A percentile compares a stretch with the other conserved stretches of the same genome.
phyloP scores from a whole-genome alignment of 169 alveolate genomes.

The Hepatocystis sp. region DNA sequence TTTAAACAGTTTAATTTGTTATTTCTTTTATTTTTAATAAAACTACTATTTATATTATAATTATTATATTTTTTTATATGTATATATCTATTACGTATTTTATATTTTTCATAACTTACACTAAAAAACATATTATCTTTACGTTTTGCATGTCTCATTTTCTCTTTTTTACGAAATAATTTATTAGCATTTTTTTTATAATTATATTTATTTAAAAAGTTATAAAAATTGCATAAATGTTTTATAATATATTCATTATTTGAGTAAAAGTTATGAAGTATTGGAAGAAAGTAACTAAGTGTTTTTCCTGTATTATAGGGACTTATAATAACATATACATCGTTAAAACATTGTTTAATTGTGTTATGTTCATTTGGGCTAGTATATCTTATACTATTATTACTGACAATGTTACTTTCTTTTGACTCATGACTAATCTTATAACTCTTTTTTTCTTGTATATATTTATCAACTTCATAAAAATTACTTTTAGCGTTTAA shows the following conservation, averaged over 20 bases:
- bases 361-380: neutral
- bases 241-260: conserved; percentile 53
- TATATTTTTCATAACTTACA: conserved; percentile 62
- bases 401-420: neutral
- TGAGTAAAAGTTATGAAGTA: conserved; percentile 41
- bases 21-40: conserved; percentile 49
- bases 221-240: conserved; percentile 44
- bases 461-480: conserved; percentile 43
- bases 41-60: conserved; percentile 43
- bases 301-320: conserved; percentile 75
- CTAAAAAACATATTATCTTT: conserved; percentile 68
- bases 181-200: conserved; percentile 68
- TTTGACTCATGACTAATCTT: neutral
- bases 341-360: conserved; percentile 53
- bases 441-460: neutral
- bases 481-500: conserved; percentile 12
- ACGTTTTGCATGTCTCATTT: conserved; percentile 20
- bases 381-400: no score
- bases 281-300: conserved; percentile 71
- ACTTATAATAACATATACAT: conserved; percentile 56
- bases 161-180: conserved; percentile 66
- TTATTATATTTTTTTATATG: conserved; percentile 32
- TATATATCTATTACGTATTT: conserved; percentile 46
- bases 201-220: conserved; percentile 71
- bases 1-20: conserved; percentile 61